Percentiles rank a stretch among this genome's conserved stretches.
Conservation (phyloP, 2,329 filamentous ascomycete genomes). For the Alternaria sp. region DNA sequence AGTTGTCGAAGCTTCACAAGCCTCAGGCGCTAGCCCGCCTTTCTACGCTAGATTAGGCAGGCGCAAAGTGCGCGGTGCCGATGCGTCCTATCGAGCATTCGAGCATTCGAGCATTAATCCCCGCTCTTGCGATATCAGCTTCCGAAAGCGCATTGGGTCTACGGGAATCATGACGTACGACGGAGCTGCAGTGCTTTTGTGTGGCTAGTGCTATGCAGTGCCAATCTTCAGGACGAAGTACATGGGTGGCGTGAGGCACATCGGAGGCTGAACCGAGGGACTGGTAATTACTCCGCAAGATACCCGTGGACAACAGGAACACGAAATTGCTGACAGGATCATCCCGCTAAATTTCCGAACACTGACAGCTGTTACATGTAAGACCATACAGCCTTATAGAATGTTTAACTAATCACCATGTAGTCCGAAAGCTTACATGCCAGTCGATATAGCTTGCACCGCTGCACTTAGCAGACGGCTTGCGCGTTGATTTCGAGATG, state of each 20-base stretch:
- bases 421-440: background rate
- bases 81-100: background rate
- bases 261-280: background rate
- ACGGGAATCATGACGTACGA: background rate
- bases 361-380: background rate
- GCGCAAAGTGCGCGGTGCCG: background rate
- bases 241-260: background rate
- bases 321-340: background rate
- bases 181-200: background rate
- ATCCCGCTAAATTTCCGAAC: background rate
- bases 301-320: background rate
- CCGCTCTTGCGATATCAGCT: background rate
- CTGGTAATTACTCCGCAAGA: background rate
- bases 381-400: background rate
- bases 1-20: slow-evolving; percentile 3
- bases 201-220: background rate
- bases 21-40: background rate
- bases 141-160: background rate
- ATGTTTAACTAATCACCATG: background rate
- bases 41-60: slow-evolving; percentile 6
- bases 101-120: background rate
- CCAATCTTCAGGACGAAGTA: background rate
- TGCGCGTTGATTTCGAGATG: background rate
- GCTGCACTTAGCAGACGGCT: background rate
- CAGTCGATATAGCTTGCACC: background rate